A percentile compares a stretch with the other conserved stretches of the same genome.
Evolutionary conservation across 169 alveolate genomes (phyloP).

Genomic region (Cryptosporidium sp.): DNA sequence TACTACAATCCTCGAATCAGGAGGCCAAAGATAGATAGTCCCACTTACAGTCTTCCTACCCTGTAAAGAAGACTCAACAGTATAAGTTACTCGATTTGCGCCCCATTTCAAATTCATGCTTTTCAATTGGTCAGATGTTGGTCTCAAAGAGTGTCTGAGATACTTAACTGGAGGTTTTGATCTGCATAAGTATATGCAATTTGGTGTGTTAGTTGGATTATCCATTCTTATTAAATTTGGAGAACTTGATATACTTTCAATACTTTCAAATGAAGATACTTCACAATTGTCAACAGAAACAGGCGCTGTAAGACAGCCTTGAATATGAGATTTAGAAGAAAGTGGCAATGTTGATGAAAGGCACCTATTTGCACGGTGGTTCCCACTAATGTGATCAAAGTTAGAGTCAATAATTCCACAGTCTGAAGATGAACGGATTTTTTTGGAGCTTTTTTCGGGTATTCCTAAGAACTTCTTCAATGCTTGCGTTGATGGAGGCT

Average conservation of each 20-base stretch:
- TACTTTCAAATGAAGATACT: conserved; percentile 49
- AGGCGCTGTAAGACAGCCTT: conserved; percentile 9
- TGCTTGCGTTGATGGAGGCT: conserved; percentile 88
- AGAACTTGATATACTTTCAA: conserved; percentile 44
- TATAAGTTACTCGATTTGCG: conserved; percentile 88
- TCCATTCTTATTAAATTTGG: conserved; percentile 22
- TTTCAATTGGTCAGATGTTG: conserved; percentile 90
- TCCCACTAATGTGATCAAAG: neutral
- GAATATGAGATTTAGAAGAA: conserved; percentile 10
- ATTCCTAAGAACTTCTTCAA: conserved; percentile 82
- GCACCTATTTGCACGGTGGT: conserved; percentile 16
- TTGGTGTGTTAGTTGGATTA: neutral
- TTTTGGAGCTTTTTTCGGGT: conserved; percentile 6
- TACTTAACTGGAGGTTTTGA: conserved; percentile 62
- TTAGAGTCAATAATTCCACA: conserved; percentile 6
- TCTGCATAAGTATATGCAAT: conserved; percentile 30
- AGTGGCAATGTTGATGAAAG: conserved; percentile 44
- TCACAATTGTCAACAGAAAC: conserved; percentile 49
- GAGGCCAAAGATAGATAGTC: conserved; percentile 93
- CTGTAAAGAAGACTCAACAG: conserved; percentile 90
- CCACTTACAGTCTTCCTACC: conserved; percentile 93
- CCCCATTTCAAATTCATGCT: conserved; percentile 89
- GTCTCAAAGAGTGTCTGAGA: conserved; percentile 86
- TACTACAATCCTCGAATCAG: conserved; percentile 91
- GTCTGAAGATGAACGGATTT: conserved; percentile 48